These are phyloP conservation scores for Rasamsonia emersonii DNA, from an alignment of 2,329 filamentous ascomycete species.

Conservation along the genomic window DNA sequence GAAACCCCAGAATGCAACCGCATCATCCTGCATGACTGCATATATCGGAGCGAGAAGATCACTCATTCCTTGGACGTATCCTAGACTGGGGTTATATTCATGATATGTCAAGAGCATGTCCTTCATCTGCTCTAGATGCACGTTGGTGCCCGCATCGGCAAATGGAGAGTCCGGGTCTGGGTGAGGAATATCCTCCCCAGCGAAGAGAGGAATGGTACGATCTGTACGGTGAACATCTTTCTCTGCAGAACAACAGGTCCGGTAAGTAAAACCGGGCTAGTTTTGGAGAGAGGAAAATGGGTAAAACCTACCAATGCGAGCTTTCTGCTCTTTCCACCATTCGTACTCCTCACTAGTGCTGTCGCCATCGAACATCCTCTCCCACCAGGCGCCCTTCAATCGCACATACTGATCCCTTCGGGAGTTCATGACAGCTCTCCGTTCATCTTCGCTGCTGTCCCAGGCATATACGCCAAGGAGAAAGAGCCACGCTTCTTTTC, in stretches of 20 bases:
- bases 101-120: conserved; percentile 99
- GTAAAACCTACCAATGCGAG: conserved; percentile 69
- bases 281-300: conserved; percentile 1
- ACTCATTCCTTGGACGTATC: conserved; percentile 98
- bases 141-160: conserved; percentile 85
- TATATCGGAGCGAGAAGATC: conserved; percentile 94
- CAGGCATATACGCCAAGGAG: conserved; percentile 86
- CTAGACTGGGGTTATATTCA: conserved; percentile 89
- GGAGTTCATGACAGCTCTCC: conserved; percentile 73
- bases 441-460: conserved; percentile 81
- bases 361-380: conserved; percentile 74
- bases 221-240: conserved; percentile 98
- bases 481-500: conserved; percentile 96
- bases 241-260: conserved; percentile 50
- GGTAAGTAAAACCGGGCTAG: conserved; percentile 17
- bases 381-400: conserved; percentile 94
- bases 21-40: conserved; percentile 94
- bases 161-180: conserved; percentile 95
- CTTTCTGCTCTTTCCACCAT: conserved; percentile 94
- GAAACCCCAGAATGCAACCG: conserved; percentile 94
- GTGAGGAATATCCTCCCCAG: conserved; percentile 91
- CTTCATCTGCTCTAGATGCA: conserved; percentile 97
- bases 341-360: conserved; percentile 75
- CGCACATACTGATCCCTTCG: conserved; percentile 88
- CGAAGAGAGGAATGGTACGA: conserved; percentile 87